Conservation (phyloP, 1,284 basidiomycete genomes). For the Ganoderma sp. region DNA sequence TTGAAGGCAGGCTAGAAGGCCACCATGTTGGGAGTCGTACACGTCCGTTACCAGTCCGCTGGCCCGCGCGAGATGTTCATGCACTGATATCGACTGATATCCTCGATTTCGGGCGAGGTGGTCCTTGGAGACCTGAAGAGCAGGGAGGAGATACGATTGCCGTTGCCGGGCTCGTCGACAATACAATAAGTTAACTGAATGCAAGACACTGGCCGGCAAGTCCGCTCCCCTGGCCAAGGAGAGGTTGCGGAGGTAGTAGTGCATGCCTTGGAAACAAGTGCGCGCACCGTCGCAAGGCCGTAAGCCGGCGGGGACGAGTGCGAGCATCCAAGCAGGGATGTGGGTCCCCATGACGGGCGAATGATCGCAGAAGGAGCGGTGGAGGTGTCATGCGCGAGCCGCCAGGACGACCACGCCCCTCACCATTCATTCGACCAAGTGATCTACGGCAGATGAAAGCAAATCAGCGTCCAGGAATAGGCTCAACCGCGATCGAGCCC, state of each 20-base stretch:
- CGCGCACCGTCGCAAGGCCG: conserved; percentile 16
- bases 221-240: conserved; percentile 7
- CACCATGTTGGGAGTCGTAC: not conserved
- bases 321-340: conserved; percentile 14
- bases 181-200: conserved; percentile 26
- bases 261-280: conserved; percentile 17
- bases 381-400: conserved; percentile 25
- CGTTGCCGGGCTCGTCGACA: conserved; percentile 11
- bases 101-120: conserved; percentile 11
- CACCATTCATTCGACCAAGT: conserved; percentile 29
- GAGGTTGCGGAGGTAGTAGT: conserved; percentile 15
- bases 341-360: conserved; percentile 30
- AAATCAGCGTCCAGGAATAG: conserved; percentile 30
- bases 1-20: conserved; percentile 9
- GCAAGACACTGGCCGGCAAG: not conserved
- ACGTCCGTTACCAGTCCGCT: conserved; percentile 3
- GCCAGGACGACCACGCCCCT: conserved; percentile 23
- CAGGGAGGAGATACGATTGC: conserved; percentile 16
- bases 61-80: conserved; percentile 13
- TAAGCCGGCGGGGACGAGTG: conserved; percentile 17
- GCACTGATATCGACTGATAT: conserved; percentile 20
- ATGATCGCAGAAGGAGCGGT: conserved; percentile 29
- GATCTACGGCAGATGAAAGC: conserved; percentile 31
- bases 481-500: conserved; percentile 22
- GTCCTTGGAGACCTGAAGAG: conserved; percentile 7